Percentiles rank a stretch among this genome's conserved stretches.
Conservation (phyloP, 148 eudicot genomes). For the Salicornia ramosissima region DNA sequence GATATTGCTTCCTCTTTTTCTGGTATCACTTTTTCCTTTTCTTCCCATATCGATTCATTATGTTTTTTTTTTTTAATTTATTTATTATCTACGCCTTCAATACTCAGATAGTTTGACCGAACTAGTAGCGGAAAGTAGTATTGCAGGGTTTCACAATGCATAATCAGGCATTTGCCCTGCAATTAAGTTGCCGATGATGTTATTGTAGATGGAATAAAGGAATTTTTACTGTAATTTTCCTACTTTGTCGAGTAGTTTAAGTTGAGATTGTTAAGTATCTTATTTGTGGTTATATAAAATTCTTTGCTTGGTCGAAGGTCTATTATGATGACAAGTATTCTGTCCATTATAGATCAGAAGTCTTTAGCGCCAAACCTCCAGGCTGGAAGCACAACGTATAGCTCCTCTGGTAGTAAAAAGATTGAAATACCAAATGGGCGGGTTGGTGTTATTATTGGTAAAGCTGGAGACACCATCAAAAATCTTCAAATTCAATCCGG, state of each 20-base stretch:
- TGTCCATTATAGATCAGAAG: slow-evolving; percentile 50
- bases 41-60: not conserved
- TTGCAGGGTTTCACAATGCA: too few relatives aligned
- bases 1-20: slow-evolving; percentile 55
- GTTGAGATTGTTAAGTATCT: too few relatives aligned
- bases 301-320: not conserved
- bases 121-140: too few relatives aligned
- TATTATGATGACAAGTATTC: slow-evolving; percentile 6
- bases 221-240: too few relatives aligned
- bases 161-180: too few relatives aligned
- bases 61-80: too few relatives aligned
- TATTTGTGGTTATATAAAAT: not conserved
- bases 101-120: too few relatives aligned
- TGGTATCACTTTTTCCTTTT: slow-evolving; percentile 3
- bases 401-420: slow-evolving; percentile 59
- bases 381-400: slow-evolving; percentile 37
- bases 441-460: slow-evolving; percentile 96
- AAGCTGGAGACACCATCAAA: slow-evolving; percentile 89
- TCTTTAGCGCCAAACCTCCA: slow-evolving; percentile 33
- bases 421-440: slow-evolving; percentile 88
- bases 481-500: slow-evolving; percentile 89
- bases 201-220: too few relatives aligned
- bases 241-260: too few relatives aligned
- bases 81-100: too few relatives aligned
- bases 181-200: too few relatives aligned